A percentile compares a stretch with the other conserved stretches of the same genome.
phyloP scores from a whole-genome alignment of 2,329 filamentous ascomycete species.

The Fusarium nurragi region DNA sequence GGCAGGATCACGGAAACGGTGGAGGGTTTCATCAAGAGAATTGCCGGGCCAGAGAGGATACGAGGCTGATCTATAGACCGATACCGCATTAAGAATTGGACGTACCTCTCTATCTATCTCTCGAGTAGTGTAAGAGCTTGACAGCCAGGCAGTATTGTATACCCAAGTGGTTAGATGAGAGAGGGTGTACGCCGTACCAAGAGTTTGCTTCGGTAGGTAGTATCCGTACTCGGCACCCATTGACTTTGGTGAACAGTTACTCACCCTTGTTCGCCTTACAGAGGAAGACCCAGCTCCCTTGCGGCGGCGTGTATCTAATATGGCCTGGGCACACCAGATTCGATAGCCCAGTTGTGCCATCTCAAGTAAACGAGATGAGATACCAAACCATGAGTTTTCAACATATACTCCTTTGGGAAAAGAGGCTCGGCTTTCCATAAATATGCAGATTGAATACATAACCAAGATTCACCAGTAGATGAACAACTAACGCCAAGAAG shows the following conservation, averaged over 20 bases:
- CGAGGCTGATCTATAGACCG: not conserved
- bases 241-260: not conserved
- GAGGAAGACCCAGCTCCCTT: conserved; percentile 9
- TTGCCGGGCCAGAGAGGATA: not conserved
- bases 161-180: not conserved
- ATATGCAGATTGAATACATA: conserved; percentile 7
- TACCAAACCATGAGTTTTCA: not conserved
- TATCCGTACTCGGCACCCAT: not conserved
- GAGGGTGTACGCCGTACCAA: not conserved
- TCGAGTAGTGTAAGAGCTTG: not conserved
- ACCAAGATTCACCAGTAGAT: conserved; percentile 19
- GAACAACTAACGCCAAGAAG: conserved; percentile 27
- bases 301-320: not conserved
- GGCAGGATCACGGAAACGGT: not conserved
- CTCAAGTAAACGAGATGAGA: conserved; percentile 4
- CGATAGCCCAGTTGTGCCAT: not conserved
- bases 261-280: not conserved
- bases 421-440: not conserved
- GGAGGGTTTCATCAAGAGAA: conserved; percentile 19
- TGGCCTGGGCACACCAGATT: not conserved
- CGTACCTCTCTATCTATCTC: not conserved
- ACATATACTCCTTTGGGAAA: not conserved
- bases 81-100: not conserved
- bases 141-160: not conserved
- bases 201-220: not conserved